Percentiles rank a stretch among this genome's conserved stretches.
phyloP scores from a whole-genome alignment of 2,329 filamentous ascomycete genomes.

The Capronia epimyces region DNA sequence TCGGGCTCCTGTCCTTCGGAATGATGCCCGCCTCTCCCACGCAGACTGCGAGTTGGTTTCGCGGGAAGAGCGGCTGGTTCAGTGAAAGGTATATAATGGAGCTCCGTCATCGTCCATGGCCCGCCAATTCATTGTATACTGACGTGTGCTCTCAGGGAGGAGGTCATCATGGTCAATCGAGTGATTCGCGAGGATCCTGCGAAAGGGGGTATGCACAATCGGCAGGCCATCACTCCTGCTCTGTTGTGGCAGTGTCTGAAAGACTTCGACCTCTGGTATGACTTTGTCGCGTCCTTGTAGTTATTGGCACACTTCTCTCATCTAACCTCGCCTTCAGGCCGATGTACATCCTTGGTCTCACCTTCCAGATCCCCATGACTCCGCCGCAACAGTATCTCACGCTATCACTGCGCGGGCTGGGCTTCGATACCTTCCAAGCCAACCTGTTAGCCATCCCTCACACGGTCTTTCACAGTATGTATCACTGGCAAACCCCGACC shows the following conservation, averaged over 20 bases:
- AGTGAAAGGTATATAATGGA: conserved; percentile 38
- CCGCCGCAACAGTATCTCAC: conserved; percentile 54
- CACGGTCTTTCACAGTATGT: conserved; percentile 46
- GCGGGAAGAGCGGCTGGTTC: conserved; percentile 56
- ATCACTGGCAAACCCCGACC: too few relatives aligned
- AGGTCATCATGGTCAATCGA: conserved; percentile 57
- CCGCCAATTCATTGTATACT: too few relatives aligned
- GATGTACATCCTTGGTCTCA: conserved; percentile 50
- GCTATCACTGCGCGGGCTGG: conserved; percentile 50
- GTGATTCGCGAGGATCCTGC: conserved; percentile 56
- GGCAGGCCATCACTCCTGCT: conserved; percentile 51
- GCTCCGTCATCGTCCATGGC: not conserved
- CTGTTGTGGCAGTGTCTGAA: conserved; percentile 53
- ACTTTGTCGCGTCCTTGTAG: too few relatives aligned
- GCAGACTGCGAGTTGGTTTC: conserved; percentile 46
- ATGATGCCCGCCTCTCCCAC: conserved; percentile 62
- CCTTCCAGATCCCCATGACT: conserved; percentile 51
- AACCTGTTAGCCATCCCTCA: conserved; percentile 61
- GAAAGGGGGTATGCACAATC: conserved; percentile 57
- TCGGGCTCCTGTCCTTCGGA: conserved; percentile 53
- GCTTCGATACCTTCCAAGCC: conserved; percentile 57
- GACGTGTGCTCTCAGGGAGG: conserved; percentile 45
- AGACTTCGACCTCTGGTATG: conserved; percentile 56
- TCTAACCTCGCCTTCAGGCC: conserved; percentile 29
- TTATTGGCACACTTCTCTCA: too few relatives aligned